phyloP scores from a whole-genome alignment of 2,329 filamentous ascomycete species.

The Botrytis squamosa region DNA sequence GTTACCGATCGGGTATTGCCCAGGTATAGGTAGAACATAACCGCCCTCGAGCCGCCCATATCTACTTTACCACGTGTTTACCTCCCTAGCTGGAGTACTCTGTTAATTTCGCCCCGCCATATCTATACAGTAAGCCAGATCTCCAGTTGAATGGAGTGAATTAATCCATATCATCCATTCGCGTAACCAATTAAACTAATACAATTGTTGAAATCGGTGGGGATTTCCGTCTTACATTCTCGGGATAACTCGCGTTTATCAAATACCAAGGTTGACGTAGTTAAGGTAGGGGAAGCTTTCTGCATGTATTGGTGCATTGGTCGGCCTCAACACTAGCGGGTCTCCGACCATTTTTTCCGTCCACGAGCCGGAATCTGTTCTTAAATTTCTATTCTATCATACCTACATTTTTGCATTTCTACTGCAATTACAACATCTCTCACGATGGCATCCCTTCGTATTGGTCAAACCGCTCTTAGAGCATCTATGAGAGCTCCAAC shows the following conservation, averaged over 20 bases:
- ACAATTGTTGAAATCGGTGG: neutral
- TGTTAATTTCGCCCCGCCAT: neutral
- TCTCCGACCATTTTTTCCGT: slow-evolving; percentile 20
- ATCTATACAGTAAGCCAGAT: neutral
- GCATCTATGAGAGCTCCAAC: slow-evolving; percentile 67
- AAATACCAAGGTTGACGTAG: slow-evolving; percentile 13
- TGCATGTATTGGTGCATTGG: slow-evolving; percentile 1
- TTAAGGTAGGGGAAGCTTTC: neutral
- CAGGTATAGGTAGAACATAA: neutral
- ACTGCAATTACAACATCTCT: slow-evolving; percentile 8
- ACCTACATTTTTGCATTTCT: slow-evolving; percentile 32
- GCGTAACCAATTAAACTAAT: neutral
- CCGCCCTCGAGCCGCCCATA: neutral
- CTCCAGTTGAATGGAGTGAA: neutral
- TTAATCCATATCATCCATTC: neutral
- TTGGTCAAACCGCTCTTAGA: slow-evolving; percentile 79
- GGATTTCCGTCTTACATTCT: slow-evolving; percentile 18
- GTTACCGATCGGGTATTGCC: neutral
- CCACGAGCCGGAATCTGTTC: slow-evolving; percentile 14
- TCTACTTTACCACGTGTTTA: neutral
- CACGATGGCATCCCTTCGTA: slow-evolving; percentile 80
- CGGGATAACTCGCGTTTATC: slow-evolving; percentile 12
- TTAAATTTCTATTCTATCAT: slow-evolving; percentile 39
- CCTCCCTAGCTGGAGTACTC: neutral
- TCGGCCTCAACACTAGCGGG: slow-evolving; percentile 16